Base-by-base conservation (phyloP, 2,329 filamentous ascomycete species). In the Cercospora sesami region DNA sequence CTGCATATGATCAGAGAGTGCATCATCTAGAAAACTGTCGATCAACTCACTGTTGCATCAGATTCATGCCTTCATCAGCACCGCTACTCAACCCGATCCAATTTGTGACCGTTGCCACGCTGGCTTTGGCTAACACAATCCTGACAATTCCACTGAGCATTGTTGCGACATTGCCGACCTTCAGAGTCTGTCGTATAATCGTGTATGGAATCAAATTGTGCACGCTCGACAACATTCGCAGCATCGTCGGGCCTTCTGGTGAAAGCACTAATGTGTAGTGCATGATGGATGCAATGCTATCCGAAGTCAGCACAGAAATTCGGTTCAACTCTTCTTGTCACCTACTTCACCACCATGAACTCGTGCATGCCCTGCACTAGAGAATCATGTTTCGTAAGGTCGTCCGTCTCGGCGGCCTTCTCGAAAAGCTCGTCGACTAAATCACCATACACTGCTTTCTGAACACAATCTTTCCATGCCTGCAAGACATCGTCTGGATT, bases 121-220 rank as follows among this genome's bases (percentile, higher is more conserved):
- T 91, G 66, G 93, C 81, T 79, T 95, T 95, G n/a, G 91, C 89
- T 14, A 95, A 83, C 16, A 94, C 83, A 16, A 94, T 81, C 63
- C 84, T 86, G 77, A 91, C 85, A 85, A 94, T 89, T 67, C 85
- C 91, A 74, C 86, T 91, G 65, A 94, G 89, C 91, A 95, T 94
- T 21, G 88, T 91, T 1, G 91, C 91, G 0, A 91, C 91, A 76
- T 94, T 95, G 5, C 91, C 90, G 14, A 94, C 85, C 48, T 88
- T 87, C 4, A 95, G 81, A 0, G 91, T 92, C 77, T 94, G 90
- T 68, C 89, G 86, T 61, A 94, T 84, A 70, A 92, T 82, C 51
- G 86, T 84, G 76, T 93, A 94, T 0, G 91, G 91, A 0, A 93
- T 80, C 65, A 94, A 82, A 65, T 85, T 87, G 78, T 94, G 89